phyloP scores from a whole-genome alignment of 2,329 filamentous ascomycete genomes.

The Arthroderma sp. region DNA sequence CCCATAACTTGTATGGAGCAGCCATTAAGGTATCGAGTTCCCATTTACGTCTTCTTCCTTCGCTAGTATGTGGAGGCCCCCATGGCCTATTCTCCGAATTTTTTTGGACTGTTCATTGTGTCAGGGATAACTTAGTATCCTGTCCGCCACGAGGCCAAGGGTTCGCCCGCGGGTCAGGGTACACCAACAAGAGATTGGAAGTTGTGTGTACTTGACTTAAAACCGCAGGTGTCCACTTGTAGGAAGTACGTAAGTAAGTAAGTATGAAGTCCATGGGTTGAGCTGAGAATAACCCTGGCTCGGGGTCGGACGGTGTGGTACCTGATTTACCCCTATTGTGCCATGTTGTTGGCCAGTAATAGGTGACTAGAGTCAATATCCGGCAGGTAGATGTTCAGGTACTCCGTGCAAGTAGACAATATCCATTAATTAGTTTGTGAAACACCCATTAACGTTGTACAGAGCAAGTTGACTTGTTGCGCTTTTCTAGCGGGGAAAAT shows the following conservation, averaged over 20 bases:
- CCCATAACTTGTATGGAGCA: background rate
- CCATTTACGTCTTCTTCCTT: background rate
- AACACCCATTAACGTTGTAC: background rate
- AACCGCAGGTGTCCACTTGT: background rate
- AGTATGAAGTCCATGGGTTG: background rate
- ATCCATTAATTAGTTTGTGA: background rate
- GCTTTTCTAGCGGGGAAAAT: background rate
- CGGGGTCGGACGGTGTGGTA: background rate
- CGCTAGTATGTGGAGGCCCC: background rate
- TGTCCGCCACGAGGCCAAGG: constrained; percentile 2
- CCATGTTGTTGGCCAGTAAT: background rate
- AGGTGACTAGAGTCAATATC: background rate
- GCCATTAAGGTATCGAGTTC: background rate
- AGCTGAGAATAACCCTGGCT: background rate
- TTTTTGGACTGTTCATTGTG: constrained; percentile 1
- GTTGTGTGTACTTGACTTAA: background rate
- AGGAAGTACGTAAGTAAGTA: no score
- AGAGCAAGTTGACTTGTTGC: background rate
- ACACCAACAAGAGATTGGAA: background rate
- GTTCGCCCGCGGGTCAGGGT: background rate
- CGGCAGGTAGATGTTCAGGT: background rate
- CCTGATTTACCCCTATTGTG: background rate
- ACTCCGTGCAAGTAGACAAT: background rate
- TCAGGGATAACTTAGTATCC: constrained; percentile 2
- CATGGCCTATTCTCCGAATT: constrained; percentile 1